Base-by-base conservation (phyloP, 495 filamentous ascomycete species). In the Acidiella bohemica region DNA sequence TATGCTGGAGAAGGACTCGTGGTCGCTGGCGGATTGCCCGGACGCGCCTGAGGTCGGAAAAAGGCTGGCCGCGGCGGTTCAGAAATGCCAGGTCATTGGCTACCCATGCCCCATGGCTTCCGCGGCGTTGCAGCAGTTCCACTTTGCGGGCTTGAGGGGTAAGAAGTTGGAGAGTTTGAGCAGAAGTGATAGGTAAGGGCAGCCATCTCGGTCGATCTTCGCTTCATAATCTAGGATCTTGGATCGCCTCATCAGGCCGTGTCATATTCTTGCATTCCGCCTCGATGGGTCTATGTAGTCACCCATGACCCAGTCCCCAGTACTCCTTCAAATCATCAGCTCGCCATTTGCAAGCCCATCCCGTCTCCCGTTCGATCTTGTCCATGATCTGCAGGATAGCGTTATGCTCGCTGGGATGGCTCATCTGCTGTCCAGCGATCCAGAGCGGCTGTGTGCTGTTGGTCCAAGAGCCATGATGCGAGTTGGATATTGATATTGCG, bases 31-130 rank as follows among this genome's bases (percentile, higher is more conserved):
- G 5, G 44, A 51, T 10, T 51, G 48, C 26, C 19, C 22, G 8
- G 27, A 39, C 20, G 42, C 36, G 11, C 26, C n/a, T 14, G 36
- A 46, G 35, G 42, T 47, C 8, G 32, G 44, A 20, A 5, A 28
- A 30, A 51, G 40, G 37, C 34, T 51, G 22, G 14, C 33, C 1
- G 44, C 42, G 32, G 48, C 48, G 11, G 48, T 51, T 16, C 29
- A 51, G 25, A 51, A 43, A 44, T 46, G 42, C 32, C 13, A 28
- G 16, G 19, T 13, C 14, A 37, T 51, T 14, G n/a, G 25, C 10
- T 46, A 42, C 21, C 48, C 48, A 5, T 51, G 48, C 20, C 48
- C 48, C 9, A 51, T 51, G 48, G 48, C 43, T 14, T 31, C 38
- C 2, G 48, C 48, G 22, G 48, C 48, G 22, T 22, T 51, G 34